Evolutionary conservation across 257 asterid species (phyloP).

Genomic region (Oldenlandia corymbosa): DNA sequence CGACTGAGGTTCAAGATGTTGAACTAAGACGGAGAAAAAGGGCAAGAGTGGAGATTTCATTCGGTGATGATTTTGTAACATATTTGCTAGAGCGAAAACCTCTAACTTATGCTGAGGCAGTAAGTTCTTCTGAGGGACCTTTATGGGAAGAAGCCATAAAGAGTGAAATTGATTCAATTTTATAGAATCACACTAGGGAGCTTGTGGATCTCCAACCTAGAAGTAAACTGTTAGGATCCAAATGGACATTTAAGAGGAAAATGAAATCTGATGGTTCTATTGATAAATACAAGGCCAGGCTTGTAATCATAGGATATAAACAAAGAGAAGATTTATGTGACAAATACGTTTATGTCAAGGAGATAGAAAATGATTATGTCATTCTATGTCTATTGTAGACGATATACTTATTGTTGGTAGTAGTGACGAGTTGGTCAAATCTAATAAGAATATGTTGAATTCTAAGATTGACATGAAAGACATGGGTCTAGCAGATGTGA

Average conservation of each 20-base stretch:
- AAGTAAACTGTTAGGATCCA: background rate
- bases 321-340: background rate
- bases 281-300: background rate
- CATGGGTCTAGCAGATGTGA: no score
- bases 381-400: no score
- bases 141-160: background rate
- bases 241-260: background rate
- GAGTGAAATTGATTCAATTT: background rate
- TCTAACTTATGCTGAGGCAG: background rate
- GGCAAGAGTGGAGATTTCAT: background rate
- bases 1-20: no score
- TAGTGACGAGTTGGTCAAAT: no score
- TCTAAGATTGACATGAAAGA: no score
- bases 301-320: background rate
- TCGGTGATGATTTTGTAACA: background rate
- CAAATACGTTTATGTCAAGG: no score
- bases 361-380: no score
- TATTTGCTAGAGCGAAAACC: background rate
- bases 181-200: background rate
- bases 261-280: background rate
- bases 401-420: no score
- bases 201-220: background rate
- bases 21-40: background rate
- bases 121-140: background rate
- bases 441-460: no score